phyloP scores from a whole-genome alignment of 768 basidiomycete species.

The Kwoniella newhampshirensis region DNA sequence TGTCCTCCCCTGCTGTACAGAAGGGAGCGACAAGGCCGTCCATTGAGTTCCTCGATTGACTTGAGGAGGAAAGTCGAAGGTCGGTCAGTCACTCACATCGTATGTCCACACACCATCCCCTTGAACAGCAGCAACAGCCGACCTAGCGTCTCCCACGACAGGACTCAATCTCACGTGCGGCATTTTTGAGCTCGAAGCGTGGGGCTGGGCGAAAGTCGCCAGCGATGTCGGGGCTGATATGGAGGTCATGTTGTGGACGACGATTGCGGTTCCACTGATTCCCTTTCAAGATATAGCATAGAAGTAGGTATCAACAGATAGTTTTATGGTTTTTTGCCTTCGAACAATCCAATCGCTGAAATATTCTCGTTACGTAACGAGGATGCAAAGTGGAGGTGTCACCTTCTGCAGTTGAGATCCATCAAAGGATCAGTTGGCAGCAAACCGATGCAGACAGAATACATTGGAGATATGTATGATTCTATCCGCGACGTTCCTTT shows the following conservation, averaged over 20 bases:
- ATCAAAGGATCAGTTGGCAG: background rate
- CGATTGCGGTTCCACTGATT: no score
- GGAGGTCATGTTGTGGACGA: conserved; percentile 17
- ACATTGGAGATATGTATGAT: background rate
- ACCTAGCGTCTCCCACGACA: conserved; percentile 31
- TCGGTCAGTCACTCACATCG: conserved; percentile 41
- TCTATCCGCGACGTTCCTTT: background rate
- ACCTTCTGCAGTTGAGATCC: background rate
- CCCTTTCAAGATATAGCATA: no score
- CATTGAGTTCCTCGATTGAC: no score
- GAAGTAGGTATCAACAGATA: no score
- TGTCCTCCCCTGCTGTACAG: no score
- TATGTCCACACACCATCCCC: conserved; percentile 54
- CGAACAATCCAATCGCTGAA: conserved; percentile 4
- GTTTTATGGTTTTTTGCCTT: conserved; percentile 1
- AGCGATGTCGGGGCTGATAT: conserved; percentile 44
- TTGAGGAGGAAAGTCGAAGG: background rate
- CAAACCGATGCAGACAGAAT: background rate
- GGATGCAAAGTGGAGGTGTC: conserved; percentile 2
- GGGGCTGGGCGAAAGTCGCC: conserved; percentile 45
- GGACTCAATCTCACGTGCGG: conserved; percentile 40
- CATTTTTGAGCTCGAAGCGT: conserved; percentile 40
- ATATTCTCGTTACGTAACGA: conserved; percentile 17
- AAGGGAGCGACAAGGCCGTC: no score
- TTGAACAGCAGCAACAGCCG: conserved; percentile 50